These are phyloP conservation scores for Aspergillus tubingensis DNA, from an alignment of 2,329 filamentous ascomycete genomes.

Conservation along the genomic window DNA sequence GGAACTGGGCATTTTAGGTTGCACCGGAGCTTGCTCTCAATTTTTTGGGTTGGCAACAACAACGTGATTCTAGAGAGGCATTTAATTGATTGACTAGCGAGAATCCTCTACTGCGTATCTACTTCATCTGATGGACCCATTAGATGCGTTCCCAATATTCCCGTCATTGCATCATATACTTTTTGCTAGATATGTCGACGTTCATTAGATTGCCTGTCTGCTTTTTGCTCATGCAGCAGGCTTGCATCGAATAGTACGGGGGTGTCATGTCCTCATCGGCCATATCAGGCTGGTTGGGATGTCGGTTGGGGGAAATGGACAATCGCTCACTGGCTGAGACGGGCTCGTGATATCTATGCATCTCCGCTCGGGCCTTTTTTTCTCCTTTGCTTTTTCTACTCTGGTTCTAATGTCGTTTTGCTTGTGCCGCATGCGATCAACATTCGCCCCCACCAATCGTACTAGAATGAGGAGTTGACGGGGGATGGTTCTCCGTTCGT, in stretches of 20 bases:
- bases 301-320: neutral
- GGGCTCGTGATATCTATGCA: neutral
- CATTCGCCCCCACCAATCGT: neutral
- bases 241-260: neutral
- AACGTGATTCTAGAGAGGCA: conserved; percentile 1
- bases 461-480: no score
- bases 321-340: neutral
- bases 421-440: neutral
- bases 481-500: no score
- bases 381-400: neutral
- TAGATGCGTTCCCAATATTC: neutral
- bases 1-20: neutral
- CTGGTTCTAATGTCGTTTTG: neutral
- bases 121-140: neutral
- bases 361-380: neutral
- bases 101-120: neutral
- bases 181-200: neutral
- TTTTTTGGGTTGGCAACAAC: neutral
- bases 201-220: neutral
- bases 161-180: neutral
- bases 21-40: neutral
- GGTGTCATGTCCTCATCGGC: no score
- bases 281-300: neutral
- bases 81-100: conserved; percentile 5
- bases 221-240: neutral